These are phyloP conservation scores for Heliamphora pulchella DNA, from an alignment of 179 eudicot species.

Conservation along the genomic window DNA sequence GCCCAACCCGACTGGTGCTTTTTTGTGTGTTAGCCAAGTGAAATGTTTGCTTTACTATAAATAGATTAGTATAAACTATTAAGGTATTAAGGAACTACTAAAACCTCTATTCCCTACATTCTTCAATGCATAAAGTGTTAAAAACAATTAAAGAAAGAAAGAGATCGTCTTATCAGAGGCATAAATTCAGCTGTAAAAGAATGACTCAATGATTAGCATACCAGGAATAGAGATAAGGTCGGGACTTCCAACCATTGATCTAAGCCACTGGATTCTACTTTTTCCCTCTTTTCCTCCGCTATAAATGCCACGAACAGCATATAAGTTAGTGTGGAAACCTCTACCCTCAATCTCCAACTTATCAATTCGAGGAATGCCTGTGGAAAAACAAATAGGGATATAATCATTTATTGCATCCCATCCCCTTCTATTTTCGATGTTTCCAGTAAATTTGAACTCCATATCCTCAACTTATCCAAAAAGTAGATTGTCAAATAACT, in stretches of 20 bases:
- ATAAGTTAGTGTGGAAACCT: conserved; percentile 95
- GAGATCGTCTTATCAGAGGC: conserved; percentile 1
- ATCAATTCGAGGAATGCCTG: conserved; percentile 78
- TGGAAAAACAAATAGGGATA: conserved; percentile 15
- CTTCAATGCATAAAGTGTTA: background rate
- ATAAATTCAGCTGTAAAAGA: background rate
- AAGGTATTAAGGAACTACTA: too few relatives aligned
- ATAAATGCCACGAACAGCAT: conserved; percentile 79
- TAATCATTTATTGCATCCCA: background rate
- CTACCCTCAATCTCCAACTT: conserved; percentile 96
- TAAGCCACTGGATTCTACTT: conserved; percentile 97
- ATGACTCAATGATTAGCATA: conserved; percentile 27
- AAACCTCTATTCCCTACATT: background rate
- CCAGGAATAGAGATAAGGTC: conserved; percentile 95
- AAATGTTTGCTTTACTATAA: too few relatives aligned
- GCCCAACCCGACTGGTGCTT: too few relatives aligned
- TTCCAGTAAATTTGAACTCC: background rate
- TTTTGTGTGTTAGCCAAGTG: too few relatives aligned
- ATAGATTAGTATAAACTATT: too few relatives aligned
- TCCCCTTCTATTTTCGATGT: background rate
- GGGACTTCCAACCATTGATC: conserved; percentile 99
- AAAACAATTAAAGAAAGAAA: background rate
- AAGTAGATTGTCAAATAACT: background rate
- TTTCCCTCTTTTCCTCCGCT: conserved; percentile 96
- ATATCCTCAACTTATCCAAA: background rate